Percentiles rank a stretch among this genome's conserved stretches.
Evolutionary conservation across 1,284 basidiomycete species (phyloP).

Genomic region (Trichosporon sp.): DNA sequence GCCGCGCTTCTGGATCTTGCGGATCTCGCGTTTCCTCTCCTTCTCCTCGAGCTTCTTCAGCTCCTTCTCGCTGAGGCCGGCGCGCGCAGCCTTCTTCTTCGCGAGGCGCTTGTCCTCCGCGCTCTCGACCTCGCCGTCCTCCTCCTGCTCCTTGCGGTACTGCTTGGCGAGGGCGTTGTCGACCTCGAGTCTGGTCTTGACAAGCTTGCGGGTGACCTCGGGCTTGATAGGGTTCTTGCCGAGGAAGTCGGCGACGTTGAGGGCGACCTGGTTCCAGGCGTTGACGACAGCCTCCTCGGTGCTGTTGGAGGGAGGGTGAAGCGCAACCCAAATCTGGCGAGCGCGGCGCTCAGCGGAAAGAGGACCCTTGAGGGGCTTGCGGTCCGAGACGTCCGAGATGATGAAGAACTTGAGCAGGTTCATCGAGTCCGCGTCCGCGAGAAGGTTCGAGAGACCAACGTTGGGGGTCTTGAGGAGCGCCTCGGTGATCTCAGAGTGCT

Average conservation of each 20-base stretch:
- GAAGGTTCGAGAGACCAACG: conserved; percentile 57
- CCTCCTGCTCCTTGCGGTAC: conserved; percentile 56
- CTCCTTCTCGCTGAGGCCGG: conserved; percentile 70
- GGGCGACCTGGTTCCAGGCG: conserved; percentile 62
- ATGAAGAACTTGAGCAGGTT: conserved; percentile 67
- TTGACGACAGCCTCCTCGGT: conserved; percentile 55
- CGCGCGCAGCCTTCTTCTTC: conserved; percentile 68
- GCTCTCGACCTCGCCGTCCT: conserved; percentile 64
- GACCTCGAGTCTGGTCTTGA: conserved; percentile 64
- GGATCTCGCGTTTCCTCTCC: conserved; percentile 43
- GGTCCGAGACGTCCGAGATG: conserved; percentile 74
- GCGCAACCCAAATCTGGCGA: conserved; percentile 67
- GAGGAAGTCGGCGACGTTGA: conserved; percentile 68
- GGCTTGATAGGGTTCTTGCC: conserved; percentile 58
- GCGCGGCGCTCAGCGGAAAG: conserved; percentile 54
- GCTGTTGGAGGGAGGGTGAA: conserved; percentile 57
- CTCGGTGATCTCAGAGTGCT: conserved; percentile 73
- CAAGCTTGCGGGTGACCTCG: conserved; percentile 71
- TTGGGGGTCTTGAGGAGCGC: conserved; percentile 63
- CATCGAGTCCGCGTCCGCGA: conserved; percentile 57
- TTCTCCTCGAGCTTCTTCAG: conserved; percentile 64
- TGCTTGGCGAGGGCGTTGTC: conserved; percentile 50
- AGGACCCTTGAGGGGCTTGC: conserved; percentile 58
- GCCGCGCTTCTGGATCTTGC: conserved; percentile 32
- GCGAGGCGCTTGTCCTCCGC: conserved; percentile 59